Percentiles rank a stretch among this genome's conserved stretches.
Conservation (phyloP, 2,329 filamentous ascomycete species). For the Apiospora marii region DNA sequence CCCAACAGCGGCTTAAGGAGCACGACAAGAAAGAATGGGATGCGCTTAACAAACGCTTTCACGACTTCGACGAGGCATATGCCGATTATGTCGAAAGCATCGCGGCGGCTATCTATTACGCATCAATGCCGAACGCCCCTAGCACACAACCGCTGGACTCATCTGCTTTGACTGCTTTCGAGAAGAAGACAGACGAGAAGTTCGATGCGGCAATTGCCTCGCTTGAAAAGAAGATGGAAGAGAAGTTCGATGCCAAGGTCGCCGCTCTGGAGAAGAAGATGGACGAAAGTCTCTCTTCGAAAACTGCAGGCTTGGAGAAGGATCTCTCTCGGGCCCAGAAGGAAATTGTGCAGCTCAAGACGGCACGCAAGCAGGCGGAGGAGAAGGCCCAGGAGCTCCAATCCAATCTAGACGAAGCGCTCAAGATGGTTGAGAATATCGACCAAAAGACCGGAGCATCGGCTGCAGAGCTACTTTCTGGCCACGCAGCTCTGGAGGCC, state of each 20-base stretch:
- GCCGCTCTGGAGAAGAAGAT: constrained; percentile 3
- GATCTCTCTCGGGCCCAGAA: background rate
- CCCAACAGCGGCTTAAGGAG: background rate
- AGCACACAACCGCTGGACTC: background rate
- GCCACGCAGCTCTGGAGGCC: background rate
- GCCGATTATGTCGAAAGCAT: background rate
- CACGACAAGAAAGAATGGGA: constrained; percentile 17
- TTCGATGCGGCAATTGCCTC: background rate
- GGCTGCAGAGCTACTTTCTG: background rate
- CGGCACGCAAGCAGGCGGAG: background rate
- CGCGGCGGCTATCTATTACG: background rate
- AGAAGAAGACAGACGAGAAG: background rate
- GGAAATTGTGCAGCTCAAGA: background rate
- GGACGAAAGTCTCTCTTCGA: background rate
- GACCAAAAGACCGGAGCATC: background rate
- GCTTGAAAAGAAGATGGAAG: constrained; percentile 4
- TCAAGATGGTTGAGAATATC: background rate
- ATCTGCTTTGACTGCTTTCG: background rate
- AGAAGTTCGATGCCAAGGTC: background rate
- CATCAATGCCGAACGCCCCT: background rate
- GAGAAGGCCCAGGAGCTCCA: background rate
- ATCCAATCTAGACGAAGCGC: background rate
- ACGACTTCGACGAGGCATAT: background rate
- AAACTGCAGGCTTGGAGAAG: constrained; percentile 7
- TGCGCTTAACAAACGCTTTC: background rate